phyloP scores from a whole-genome alignment of 345 rosid genomes.

The Clausena lansium region DNA sequence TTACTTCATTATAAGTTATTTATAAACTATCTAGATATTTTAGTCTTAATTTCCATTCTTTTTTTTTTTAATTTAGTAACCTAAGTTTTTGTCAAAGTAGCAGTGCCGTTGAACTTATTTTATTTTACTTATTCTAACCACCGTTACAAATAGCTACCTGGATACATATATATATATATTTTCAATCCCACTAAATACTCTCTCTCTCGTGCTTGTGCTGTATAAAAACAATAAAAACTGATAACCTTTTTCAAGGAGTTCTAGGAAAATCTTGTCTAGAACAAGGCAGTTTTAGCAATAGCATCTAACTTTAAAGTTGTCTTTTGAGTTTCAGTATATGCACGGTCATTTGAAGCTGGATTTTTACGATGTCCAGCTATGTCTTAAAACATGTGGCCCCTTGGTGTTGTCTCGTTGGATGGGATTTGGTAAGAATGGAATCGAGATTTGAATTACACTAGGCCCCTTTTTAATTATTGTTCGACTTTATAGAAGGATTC shows the following conservation, averaged over 20 bases:
- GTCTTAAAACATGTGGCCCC: background rate
- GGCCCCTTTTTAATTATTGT: background rate
- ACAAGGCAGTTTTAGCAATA: background rate
- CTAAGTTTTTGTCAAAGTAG: no score
- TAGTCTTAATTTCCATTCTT: no score
- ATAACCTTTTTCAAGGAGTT: background rate
- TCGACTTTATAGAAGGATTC: slow-evolving; percentile 4
- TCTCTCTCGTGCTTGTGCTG: background rate
- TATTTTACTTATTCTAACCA: background rate
- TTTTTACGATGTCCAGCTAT: background rate
- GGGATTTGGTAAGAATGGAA: background rate
- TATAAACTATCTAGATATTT: no score
- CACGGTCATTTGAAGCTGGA: slow-evolving; percentile 3
- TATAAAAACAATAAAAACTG: background rate
- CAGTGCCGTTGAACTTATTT: background rate
- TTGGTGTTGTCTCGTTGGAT: background rate
- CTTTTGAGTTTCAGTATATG: background rate
- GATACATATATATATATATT: no score
- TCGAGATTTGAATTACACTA: background rate
- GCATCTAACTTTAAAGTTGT: slow-evolving; percentile 1
- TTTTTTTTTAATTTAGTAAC: no score
- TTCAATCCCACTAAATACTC: background rate
- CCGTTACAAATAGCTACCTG: background rate
- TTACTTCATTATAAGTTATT: no score
- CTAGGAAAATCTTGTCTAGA: background rate